Conservation (phyloP, 2,329 filamentous ascomycete genomes). For the Fusarium pininemorale region DNA sequence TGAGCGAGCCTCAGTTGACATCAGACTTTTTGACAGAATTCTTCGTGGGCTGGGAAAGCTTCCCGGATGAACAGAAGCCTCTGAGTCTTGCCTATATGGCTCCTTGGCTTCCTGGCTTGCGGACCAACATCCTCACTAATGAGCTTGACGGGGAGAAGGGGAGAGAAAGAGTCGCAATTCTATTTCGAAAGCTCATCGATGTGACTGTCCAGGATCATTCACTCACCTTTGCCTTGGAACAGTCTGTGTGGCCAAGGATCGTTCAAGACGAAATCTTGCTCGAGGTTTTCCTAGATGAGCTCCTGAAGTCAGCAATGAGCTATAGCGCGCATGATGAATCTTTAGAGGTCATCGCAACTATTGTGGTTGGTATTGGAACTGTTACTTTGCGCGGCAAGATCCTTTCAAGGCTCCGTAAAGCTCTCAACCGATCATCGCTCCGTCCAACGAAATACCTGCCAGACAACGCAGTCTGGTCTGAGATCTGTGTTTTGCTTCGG, state of each 20-base stretch:
- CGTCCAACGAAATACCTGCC: constrained; percentile 71
- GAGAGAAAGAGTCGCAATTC: constrained; percentile 68
- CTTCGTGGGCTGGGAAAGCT: constrained; percentile 76
- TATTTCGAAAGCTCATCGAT: constrained; percentile 74
- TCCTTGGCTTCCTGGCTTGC: constrained; percentile 71
- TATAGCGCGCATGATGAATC: constrained; percentile 67
- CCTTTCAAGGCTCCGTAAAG: constrained; percentile 71
- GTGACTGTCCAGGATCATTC: constrained; percentile 69
- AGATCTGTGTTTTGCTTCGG: constrained; percentile 72
- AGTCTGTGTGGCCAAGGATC: constrained; percentile 72
- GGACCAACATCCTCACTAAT: constrained; percentile 65
- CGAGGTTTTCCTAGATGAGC: constrained; percentile 73
- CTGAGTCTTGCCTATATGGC: constrained; percentile 75
- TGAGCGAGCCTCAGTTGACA: constrained; percentile 72
- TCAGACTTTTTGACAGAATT: constrained; percentile 78
- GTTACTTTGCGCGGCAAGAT: constrained; percentile 72
- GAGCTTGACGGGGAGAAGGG: constrained; percentile 73
- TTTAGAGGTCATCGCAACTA: constrained; percentile 68
- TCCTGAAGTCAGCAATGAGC: constrained; percentile 69
- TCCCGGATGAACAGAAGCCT: constrained; percentile 72
- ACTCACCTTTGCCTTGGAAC: constrained; percentile 68
- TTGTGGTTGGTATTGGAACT: constrained; percentile 70
- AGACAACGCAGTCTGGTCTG: constrained; percentile 75
- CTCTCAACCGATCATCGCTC: constrained; percentile 72
- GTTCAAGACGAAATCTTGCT: constrained; percentile 71